Base-by-base conservation (phyloP, 129 eudicot species). In the Chrysanthemum seticuspe region DNA sequence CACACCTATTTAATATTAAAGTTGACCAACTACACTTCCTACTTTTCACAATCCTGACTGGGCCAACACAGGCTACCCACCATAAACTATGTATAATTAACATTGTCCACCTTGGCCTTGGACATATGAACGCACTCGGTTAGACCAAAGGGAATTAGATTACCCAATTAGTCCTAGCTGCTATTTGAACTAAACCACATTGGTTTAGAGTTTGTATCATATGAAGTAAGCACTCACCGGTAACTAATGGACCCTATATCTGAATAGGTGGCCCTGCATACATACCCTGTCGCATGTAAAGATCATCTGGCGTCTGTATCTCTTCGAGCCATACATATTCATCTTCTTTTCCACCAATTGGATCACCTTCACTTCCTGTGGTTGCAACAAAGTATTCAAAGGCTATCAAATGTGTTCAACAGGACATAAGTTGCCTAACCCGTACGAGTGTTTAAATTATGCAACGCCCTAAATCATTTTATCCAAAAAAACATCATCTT, bases 271-370 rank as follows among this genome's bases (percentile, higher is more conserved):
- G 97, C 53, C 98, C 98, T 2, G 77, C 64, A 75, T 93, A 89
- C 58, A 60, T 70, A 29, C 97, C 98, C 13, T 80, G 18, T 50
- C 89, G 80, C 96, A 90, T 93, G 62, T 87, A 85, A 31, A 89
- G 81, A 77, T 93, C 89, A 15, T 82, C 86, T 2, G 98, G 98
- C 62, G 92, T 78, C 36, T 79, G 74, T 63, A 86, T 78, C 82
- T 84, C 95, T n/a, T 90, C 96, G 61, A 93, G 97, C 97, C 97
- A 93, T 31, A 95, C 92, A 50, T 90, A 93, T 12, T 87, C 92
- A 55, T 89, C 90, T 61, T 90, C 90, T 77, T 75, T 81, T 29
- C 78, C 86, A 48, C 60, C 83, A 47, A 21, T 18, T 3, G 76
- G 60, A 62, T 81, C 82, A 50, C 68, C 83, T 51, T 66, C 72